Conservation (phyloP, 768 basidiomycete species). For the Leccinum uliginosum region DNA sequence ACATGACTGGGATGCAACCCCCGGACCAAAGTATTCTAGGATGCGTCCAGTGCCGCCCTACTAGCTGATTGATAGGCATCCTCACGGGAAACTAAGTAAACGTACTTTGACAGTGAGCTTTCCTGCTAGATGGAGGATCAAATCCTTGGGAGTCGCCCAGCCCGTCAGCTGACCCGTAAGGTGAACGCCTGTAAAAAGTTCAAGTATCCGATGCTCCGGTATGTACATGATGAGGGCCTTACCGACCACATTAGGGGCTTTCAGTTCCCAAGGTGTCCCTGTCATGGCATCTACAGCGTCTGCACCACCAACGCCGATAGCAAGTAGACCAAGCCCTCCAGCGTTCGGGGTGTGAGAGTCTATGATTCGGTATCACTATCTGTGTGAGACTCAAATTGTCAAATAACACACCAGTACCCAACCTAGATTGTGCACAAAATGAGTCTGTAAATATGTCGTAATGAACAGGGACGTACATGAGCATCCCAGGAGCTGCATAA, state of each 20-base stretch:
- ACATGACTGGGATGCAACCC: slow-evolving; percentile 84
- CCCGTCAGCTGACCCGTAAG: slow-evolving; percentile 82
- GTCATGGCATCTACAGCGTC: slow-evolving; percentile 99
- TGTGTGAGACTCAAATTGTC: background rate
- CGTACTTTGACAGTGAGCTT: slow-evolving; percentile 87
- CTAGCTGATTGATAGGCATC: slow-evolving; percentile 1
- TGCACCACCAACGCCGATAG: slow-evolving; percentile 98
- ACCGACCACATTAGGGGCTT: slow-evolving; percentile 84
- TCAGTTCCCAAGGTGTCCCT: slow-evolving; percentile 96
- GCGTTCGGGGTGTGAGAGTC: slow-evolving; percentile 99
- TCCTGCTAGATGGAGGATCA: slow-evolving; percentile 92
- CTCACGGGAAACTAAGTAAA: slow-evolving; percentile 5
- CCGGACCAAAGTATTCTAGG: slow-evolving; percentile 95
- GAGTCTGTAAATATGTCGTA: background rate
- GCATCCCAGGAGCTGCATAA: slow-evolving; percentile 92
- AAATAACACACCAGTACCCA: slow-evolving; percentile 66
- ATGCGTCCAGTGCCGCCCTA: slow-evolving; percentile 96
- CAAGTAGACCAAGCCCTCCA: slow-evolving; percentile 92
- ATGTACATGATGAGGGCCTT: slow-evolving; percentile 16
- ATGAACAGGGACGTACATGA: slow-evolving; percentile 57
- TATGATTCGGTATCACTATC: slow-evolving; percentile 23
- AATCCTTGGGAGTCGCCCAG: slow-evolving; percentile 95
- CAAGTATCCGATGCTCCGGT: background rate
- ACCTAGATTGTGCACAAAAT: slow-evolving; percentile 40
- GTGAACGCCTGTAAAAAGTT: slow-evolving; percentile 59